Evolutionary conservation across 1,139 yeast species (phyloP).

Genomic region (Candida labiduridarum): DNA sequence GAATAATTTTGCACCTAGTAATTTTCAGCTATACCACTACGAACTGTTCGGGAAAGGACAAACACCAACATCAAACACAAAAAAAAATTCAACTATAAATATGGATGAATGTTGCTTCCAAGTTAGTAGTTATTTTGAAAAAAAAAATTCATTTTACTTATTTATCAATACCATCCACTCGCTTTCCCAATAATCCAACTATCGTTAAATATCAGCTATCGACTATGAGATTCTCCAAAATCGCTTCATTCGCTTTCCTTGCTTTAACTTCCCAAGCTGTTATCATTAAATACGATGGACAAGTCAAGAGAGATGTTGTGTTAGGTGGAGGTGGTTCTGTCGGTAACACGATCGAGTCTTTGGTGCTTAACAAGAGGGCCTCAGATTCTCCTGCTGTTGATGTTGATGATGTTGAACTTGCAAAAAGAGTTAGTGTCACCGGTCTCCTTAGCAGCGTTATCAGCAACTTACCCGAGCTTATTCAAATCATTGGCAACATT

Average conservation of each 20-base stretch:
- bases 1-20: background rate
- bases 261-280: slow-evolving; percentile 5
- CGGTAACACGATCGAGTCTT: background rate
- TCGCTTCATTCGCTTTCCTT: slow-evolving; percentile 6
- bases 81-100: background rate
- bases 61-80: background rate
- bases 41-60: no score
- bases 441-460: background rate
- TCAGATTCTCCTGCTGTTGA: background rate
- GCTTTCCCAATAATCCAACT: background rate
- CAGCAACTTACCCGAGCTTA: background rate
- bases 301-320: slow-evolving; percentile 3
- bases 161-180: background rate
- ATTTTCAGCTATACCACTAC: background rate
- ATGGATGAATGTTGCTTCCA: background rate
- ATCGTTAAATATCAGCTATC: background rate
- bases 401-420: background rate
- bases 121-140: background rate
- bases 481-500: background rate
- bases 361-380: background rate
- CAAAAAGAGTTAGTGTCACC: background rate
- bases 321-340: background rate
- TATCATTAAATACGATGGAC: background rate
- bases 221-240: slow-evolving; percentile 5
- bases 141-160: background rate